phyloP scores from a whole-genome alignment of 2,329 filamentous ascomycete species.

The Phaeosphaeriaceae sp. region DNA sequence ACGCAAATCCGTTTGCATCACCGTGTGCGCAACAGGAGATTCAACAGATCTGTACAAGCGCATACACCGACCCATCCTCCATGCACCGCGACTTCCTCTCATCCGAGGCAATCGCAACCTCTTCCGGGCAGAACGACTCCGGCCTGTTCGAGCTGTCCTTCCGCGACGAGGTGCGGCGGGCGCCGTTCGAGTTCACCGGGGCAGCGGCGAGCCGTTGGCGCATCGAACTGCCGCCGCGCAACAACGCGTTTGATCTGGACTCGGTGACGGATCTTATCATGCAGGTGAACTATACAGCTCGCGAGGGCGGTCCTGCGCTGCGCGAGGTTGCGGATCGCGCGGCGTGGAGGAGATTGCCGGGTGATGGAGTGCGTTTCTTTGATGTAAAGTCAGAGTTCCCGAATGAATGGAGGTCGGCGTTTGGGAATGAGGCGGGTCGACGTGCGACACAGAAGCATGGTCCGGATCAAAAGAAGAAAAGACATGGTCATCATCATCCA shows the following conservation, averaged over 20 bases:
- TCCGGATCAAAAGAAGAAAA: no score
- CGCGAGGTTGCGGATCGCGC: background rate
- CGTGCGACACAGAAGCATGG: no score
- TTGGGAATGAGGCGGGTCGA: no score
- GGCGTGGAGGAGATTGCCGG: background rate
- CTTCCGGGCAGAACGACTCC: constrained; percentile 30
- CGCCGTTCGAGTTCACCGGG: constrained; percentile 51
- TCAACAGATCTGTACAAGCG: constrained; percentile 4
- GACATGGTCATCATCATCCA: no score
- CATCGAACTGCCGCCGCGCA: constrained; percentile 35
- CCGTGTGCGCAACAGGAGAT: background rate
- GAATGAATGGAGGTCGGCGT: no score
- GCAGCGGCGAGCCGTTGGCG: constrained; percentile 39
- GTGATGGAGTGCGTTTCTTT: no score
- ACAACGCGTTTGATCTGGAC: constrained; percentile 43
- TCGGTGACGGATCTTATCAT: constrained; percentile 46
- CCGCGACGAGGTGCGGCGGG: constrained; percentile 31
- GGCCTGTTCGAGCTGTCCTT: constrained; percentile 48
- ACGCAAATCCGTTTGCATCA: no score
- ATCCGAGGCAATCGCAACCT: no score
- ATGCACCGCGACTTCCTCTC: no score
- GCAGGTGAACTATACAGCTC: constrained; percentile 46
- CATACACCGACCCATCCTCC: constrained; percentile 1
- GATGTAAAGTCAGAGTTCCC: no score
- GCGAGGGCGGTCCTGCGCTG: constrained; percentile 30